phyloP scores from a whole-genome alignment of 495 filamentous ascomycete species.

The Aspergillus biplanus region DNA sequence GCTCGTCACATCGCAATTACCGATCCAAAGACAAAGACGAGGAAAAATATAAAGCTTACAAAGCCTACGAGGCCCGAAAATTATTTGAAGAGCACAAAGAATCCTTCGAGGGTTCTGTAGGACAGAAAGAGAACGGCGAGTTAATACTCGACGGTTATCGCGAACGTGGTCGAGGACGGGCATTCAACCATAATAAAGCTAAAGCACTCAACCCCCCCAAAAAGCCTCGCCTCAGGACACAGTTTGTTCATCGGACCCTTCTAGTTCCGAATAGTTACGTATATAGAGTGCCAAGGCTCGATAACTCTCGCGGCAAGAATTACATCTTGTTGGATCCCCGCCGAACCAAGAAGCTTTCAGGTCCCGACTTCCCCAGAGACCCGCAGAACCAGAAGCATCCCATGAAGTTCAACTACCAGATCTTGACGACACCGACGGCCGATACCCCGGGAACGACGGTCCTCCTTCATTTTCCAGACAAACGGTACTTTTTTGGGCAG shows the following conservation, averaged over 20 bases:
- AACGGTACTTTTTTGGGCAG: slow-evolving; percentile 87
- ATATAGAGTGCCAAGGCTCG: slow-evolving; percentile 15
- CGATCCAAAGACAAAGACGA: not conserved
- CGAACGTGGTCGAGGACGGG: too few relatives aligned
- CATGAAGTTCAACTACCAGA: slow-evolving; percentile 74
- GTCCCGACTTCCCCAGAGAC: slow-evolving; percentile 5
- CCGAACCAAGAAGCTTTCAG: slow-evolving; percentile 3
- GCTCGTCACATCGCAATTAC: not conserved
- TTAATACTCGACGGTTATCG: too few relatives aligned
- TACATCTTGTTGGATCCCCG: slow-evolving; percentile 36
- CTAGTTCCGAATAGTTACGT: slow-evolving; percentile 9
- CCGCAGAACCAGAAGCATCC: slow-evolving; percentile 19
- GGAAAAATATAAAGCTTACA: too few relatives aligned
- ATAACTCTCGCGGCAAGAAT: not conserved
- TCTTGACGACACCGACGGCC: slow-evolving; percentile 82
- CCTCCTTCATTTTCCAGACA: slow-evolving; percentile 73
- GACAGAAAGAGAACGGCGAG: too few relatives aligned
- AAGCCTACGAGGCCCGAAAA: too few relatives aligned
- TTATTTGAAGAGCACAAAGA: too few relatives aligned
- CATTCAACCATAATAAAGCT: too few relatives aligned
- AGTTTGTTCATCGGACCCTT: not conserved
- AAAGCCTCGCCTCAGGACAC: not conserved
- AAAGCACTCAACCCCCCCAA: not conserved
- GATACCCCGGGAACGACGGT: slow-evolving; percentile 85
- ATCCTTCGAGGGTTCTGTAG: too few relatives aligned